Evolutionary conservation across 31 red algal species (phyloP), one percentile per base, ranked within the genome.

Genomic region (Pterothamnion heteromorphum): DNA sequence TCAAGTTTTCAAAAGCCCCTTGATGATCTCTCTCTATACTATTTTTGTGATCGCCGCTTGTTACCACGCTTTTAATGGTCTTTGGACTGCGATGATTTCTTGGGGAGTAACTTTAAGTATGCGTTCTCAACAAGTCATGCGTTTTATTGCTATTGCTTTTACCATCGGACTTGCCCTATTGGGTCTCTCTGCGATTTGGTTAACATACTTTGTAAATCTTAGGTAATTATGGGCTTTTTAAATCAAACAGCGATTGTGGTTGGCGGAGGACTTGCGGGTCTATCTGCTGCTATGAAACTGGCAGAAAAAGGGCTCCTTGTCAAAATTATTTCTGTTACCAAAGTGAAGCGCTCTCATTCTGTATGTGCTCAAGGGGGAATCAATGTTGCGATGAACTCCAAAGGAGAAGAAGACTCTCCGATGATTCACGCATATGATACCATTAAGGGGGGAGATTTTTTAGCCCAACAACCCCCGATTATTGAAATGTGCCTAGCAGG

Each of bases 321-420:
- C 33, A 30, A 89, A 30, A 24, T 22, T 35, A 58, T 89, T 35
- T 64, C 24, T 44, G 44, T 32, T 44, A 36, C 44, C n/a, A 44
- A 89, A 24, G 38, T 44, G n/a, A 33, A 44, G 39, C 36, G 87
- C n/a, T 36, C 87, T 27, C 87, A 89, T 64, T 89, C 87, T 22
- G 57, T 89, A 36, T 36, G 38, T 24, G 87, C 87, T 89, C 87
- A 89, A 71, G 87, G 87, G 38, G 87, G 87, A 22, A 89, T 89
- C 44, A 89, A 89, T 41, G 87, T 44, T 32, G 87, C 87, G 38
- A 89, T 58, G 33, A 89, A 89, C 43, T 89, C 44, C 44, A 36
- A 89, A 35, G 57, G 57, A 36, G 87, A 89, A 58, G 87, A 44
- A 44, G 87, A 89, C 87, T 39, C 33, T 35, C 38, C 57, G 36